These are phyloP conservation scores for Neurospora discreta DNA, from an alignment of 495 filamentous ascomycete genomes.

Conservation along the genomic window DNA sequence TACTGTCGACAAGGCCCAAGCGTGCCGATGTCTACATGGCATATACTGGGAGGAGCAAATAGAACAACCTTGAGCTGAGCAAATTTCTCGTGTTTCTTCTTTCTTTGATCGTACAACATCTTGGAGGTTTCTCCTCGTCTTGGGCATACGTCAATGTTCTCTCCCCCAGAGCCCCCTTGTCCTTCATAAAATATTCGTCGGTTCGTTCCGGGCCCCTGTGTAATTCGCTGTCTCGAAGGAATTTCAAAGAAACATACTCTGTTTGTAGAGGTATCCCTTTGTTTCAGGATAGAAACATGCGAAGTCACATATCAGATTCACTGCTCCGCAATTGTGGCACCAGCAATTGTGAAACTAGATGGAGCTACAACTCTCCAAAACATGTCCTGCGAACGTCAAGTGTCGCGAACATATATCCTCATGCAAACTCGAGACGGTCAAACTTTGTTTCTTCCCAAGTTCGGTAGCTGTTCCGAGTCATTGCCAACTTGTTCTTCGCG, in stretches of 20 bases:
- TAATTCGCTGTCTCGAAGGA: neutral
- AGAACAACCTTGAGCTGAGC: neutral
- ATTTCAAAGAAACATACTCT: neutral
- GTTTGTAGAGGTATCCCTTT: neutral
- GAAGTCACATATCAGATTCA: neutral
- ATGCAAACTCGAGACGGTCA: neutral
- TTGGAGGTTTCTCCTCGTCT: neutral
- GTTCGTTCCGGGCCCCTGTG: neutral
- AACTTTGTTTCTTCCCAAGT: neutral
- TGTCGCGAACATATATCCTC: neutral
- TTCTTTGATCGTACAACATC: neutral
- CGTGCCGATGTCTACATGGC: neutral
- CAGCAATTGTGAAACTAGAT: neutral
- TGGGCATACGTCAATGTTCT: neutral
- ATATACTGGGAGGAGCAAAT: neutral
- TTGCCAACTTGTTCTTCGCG: neutral
- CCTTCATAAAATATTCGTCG: neutral
- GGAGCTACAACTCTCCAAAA: neutral
- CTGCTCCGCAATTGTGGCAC: neutral
- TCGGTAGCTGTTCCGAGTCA: neutral
- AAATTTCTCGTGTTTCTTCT: neutral
- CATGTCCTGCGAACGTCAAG: neutral
- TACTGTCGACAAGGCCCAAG: neutral
- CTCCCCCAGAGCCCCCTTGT: neutral
- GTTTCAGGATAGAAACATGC: neutral